These are phyloP conservation scores for Mycena pura DNA, from an alignment of 768 basidiomycete genomes.

Conservation along the genomic window DNA sequence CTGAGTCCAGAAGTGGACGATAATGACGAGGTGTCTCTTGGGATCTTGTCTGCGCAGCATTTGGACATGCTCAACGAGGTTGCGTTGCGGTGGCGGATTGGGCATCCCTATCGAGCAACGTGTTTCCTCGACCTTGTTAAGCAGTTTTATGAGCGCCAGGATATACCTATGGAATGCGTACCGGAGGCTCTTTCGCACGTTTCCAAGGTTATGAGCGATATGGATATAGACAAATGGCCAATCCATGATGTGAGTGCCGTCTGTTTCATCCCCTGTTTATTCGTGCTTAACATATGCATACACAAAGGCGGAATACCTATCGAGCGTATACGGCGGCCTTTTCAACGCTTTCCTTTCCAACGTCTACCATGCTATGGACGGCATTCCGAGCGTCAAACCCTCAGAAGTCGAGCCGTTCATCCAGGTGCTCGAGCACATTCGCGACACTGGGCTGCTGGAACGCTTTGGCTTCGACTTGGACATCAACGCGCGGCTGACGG, in stretches of 20 bases:
- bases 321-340: conserved; percentile 70
- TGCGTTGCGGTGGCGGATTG: conserved; percentile 88
- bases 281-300: conserved; percentile 3
- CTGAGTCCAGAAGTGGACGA: conserved; percentile 89
- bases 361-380: conserved; percentile 85
- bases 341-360: conserved; percentile 89
- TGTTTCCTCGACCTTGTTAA: conserved; percentile 88
- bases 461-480: conserved; percentile 70
- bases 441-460: conserved; percentile 71
- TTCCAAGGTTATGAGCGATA: conserved; percentile 72
- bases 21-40: conserved; percentile 93
- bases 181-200: conserved; percentile 86
- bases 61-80: conserved; percentile 88
- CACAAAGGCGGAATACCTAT: conserved; percentile 69
- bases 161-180: conserved; percentile 94
- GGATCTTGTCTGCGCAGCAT: conserved; percentile 83
- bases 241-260: conserved; percentile 72
- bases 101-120: conserved; percentile 75
- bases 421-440: conserved; percentile 72
- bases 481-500: conserved; percentile 66
- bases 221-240: conserved; percentile 79
- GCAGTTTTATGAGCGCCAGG: conserved; percentile 85
- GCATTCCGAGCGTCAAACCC: conserved; percentile 74
- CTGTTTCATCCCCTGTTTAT: conserved; percentile 14
- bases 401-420: conserved; percentile 72